These are phyloP conservation scores for Sugiyamaella grinbergsii DNA, from an alignment of 1,139 yeast genomes.

Conservation along the genomic window DNA sequence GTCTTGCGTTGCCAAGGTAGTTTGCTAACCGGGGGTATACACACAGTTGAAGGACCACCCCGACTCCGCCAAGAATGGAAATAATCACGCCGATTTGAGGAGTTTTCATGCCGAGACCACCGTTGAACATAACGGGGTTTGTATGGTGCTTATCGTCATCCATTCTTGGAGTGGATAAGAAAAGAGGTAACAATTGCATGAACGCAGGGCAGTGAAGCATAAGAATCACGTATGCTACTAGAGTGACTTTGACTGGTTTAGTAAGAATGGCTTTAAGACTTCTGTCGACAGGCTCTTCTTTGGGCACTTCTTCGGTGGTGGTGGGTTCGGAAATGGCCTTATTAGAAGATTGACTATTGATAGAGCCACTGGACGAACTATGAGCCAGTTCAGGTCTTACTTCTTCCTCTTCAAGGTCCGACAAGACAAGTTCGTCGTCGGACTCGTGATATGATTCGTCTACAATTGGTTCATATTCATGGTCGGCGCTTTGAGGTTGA, in stretches of 20 bases:
- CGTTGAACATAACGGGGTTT: conserved; percentile 49
- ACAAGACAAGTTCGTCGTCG: conserved; percentile 20
- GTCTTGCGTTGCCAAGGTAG: conserved; percentile 50
- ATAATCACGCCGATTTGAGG: conserved; percentile 56
- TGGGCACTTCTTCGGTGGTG: conserved; percentile 15
- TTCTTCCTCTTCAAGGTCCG: conserved; percentile 23
- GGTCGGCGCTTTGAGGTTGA: neutral
- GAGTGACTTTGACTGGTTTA: conserved; percentile 35
- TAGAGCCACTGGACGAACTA: neutral
- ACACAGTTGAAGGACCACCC: conserved; percentile 53
- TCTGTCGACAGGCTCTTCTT: conserved; percentile 17
- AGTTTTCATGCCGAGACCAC: conserved; percentile 54
- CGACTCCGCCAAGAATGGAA: conserved; percentile 57
- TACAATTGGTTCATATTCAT: conserved; percentile 11
- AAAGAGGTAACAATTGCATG: conserved; percentile 61
- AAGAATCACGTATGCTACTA: conserved; percentile 36
- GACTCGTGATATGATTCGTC: conserved; percentile 15
- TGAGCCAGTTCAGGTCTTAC: neutral
- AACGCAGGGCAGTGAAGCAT: conserved; percentile 56
- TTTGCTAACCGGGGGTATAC: conserved; percentile 60
- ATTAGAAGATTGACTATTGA: neutral
- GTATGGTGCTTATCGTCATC: conserved; percentile 31
- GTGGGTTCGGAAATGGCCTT: neutral
- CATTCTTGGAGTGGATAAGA: conserved; percentile 54
- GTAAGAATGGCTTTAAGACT: conserved; percentile 32